A percentile compares a stretch with the other conserved stretches of the same genome.
Conservation (phyloP, 139 green algal genomes). For the Chlamydomonas sphaeroides region DNA sequence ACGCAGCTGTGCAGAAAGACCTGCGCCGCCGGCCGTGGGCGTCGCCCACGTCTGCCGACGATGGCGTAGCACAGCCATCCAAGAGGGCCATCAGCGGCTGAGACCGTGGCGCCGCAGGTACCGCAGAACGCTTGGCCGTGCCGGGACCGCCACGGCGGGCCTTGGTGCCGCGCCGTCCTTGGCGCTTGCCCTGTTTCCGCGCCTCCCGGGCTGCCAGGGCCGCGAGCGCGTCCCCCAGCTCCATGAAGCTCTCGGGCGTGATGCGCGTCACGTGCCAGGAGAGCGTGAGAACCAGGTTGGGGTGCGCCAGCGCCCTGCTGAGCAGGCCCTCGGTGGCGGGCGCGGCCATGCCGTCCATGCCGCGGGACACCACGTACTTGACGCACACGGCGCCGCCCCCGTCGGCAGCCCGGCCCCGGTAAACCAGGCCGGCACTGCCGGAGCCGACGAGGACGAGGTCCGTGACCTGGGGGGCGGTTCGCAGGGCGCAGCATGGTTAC, state of each 20-base stretch:
- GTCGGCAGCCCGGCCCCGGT: neutral
- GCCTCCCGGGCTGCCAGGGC: neutral
- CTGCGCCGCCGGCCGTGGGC: no score
- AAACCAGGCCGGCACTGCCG: constrained; percentile 18
- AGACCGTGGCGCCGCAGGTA: no score
- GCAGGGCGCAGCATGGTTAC: no score
- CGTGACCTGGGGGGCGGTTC: no score
- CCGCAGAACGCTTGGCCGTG: no score
- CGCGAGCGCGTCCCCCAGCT: neutral
- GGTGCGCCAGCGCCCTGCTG: constrained; percentile 15
- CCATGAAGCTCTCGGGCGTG: constrained; percentile 10
- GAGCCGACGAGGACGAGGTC: constrained; percentile 1
- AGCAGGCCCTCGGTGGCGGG: constrained; percentile 28
- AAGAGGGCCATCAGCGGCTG: no score
- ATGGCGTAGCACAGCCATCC: no score
- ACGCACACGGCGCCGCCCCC: neutral
- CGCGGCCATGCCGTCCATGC: constrained; percentile 20
- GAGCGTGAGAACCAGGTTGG: constrained; percentile 15
- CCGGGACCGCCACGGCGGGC: no score
- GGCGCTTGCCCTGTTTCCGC: neutral
- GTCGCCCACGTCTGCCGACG: no score
- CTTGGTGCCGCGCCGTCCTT: neutral
- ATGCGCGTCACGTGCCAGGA: constrained; percentile 23
- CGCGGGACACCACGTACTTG: constrained; percentile 13
- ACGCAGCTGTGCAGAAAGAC: no score